phyloP scores from a whole-genome alignment of 2,329 filamentous ascomycete genomes.

The Hypomyces perniciosus region DNA sequence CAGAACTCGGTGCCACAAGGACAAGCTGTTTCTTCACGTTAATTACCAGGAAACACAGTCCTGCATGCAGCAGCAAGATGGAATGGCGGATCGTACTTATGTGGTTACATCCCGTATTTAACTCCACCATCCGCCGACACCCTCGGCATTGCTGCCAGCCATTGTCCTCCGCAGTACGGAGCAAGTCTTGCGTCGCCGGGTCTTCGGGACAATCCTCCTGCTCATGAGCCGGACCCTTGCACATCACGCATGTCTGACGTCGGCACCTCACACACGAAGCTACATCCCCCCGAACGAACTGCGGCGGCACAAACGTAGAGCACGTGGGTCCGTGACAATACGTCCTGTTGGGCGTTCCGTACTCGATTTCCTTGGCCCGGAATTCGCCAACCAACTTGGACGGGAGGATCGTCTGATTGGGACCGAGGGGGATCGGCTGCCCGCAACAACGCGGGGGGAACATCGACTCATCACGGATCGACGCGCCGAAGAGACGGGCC shows the following conservation, averaged over 20 bases:
- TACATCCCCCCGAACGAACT: conserved; percentile 22
- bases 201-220: conserved; percentile 41
- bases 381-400: conserved; percentile 30
- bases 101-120: conserved; percentile 44
- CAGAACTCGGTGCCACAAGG: conserved; percentile 41
- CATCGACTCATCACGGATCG: conserved; percentile 39
- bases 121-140: conserved; percentile 43
- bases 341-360: conserved; percentile 38
- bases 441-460: conserved; percentile 51
- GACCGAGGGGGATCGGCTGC: conserved; percentile 31
- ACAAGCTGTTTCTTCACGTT: conserved; percentile 31
- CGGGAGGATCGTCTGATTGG: conserved; percentile 29
- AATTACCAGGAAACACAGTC: neutral
- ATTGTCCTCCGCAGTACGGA: conserved; percentile 32
- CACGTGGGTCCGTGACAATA: conserved; percentile 45
- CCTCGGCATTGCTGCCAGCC: conserved; percentile 45
- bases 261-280: conserved; percentile 39
- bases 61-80: neutral
- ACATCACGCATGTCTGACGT: conserved; percentile 40
- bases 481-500: conserved; percentile 30
- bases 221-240: conserved; percentile 40
- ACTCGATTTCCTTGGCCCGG: conserved; percentile 41
- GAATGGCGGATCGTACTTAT: conserved; percentile 40
- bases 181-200: conserved; percentile 28
- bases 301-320: conserved; percentile 38